Base-by-base conservation (phyloP, 148 eudicot species). In the Oxyria digyna region DNA sequence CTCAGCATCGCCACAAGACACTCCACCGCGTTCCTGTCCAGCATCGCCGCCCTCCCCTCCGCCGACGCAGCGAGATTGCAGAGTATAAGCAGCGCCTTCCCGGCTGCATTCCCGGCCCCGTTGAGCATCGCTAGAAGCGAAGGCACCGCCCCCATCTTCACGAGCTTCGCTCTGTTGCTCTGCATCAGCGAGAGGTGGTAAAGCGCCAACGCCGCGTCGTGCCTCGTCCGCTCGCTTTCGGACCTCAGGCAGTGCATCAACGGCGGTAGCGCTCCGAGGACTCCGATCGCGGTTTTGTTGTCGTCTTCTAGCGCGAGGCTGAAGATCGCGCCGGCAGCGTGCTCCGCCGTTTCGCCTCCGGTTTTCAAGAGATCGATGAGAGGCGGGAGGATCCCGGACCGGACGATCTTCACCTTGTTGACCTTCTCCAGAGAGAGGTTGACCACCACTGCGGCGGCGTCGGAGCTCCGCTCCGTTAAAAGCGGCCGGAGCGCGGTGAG, bases 221-320 rank as follows among this genome's bases (percentile, higher is more conserved):
- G 75, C 69, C 89, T 84, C 26, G 85, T 81, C 42, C 89, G 82
- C 71, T 82, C 87, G 29, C 88, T 84, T 7, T 87, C 94, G 0
- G 91, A 86, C 76, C 94, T 75, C 59, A 92, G 74, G 45, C 87
- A 74, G 72, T 87, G 87, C 59, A 92, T 18, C 73, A 92, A 66
- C 23, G 98, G 96, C 74, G 81, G 87, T 42, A 92, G 32, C 37
- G 88, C 98, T 14, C 98, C 98, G 21, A 92, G 64, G 0, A 92
- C 96, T 0, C 98, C 98, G 14, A 92, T 84, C 4, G 96, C 96
- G 0, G 84, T 89, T 63, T 85, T 85, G 84, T 92, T 92, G 50
- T 78, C 85, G 70, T 92, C 88, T 21, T 89, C 89, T n/a, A 89
- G 59, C 0, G 98, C 85, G 17, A 92, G 72, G 40, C 94, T 87